Evolutionary conservation across 495 filamentous ascomycete species (phyloP), one percentile per base, ranked within the genome.

Genomic region (Xylaria cubensis): DNA sequence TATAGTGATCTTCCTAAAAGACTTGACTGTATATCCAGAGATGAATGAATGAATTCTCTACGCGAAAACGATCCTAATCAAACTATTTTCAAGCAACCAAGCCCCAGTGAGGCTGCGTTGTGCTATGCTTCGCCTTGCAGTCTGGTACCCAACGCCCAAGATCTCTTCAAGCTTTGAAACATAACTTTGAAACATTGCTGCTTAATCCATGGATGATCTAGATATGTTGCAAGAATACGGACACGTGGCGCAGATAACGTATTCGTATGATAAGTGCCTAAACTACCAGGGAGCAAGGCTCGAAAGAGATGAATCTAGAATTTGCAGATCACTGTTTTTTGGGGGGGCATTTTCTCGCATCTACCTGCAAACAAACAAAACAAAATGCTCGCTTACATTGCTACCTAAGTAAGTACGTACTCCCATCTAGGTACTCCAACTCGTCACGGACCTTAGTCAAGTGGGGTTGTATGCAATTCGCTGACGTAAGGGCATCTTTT

Each of bases 401-500:
- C 32, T 61, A 29, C 26, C 26, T 29, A 29, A 29, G 34, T 41
- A 59, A 15, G 39, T 41, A 41, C 39, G 34, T 36, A 36, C 34
- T 29, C 26, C 26, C 34, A 36, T 36, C 4, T 36, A 36, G 34
- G 34, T 39, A 39, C 58, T 21, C 39, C n/a, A 41, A 24, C 39
- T 63, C 61, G 21, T 63, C 61, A 39, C 13, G 34, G 21, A 21
- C 42, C 42, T 65, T 65, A 65, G 63, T 65, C 42, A 65, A 42
- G 63, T 50, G 63, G 42, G 63, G 10, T 4, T 7, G 26, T 34
- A 65, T 65, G 63, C 63, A 48, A 8, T 13, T 10, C 39, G 63
- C 63, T 65, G 63, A 65, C 63, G 63, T 65, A 65, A 65, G 1
- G 53, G 53, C 7, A 7, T 51, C 26, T 24, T 32, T 56, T 56